These are phyloP conservation scores for Apocynum venetum DNA, from an alignment of 257 asterid genomes.

Conservation along the genomic window DNA sequence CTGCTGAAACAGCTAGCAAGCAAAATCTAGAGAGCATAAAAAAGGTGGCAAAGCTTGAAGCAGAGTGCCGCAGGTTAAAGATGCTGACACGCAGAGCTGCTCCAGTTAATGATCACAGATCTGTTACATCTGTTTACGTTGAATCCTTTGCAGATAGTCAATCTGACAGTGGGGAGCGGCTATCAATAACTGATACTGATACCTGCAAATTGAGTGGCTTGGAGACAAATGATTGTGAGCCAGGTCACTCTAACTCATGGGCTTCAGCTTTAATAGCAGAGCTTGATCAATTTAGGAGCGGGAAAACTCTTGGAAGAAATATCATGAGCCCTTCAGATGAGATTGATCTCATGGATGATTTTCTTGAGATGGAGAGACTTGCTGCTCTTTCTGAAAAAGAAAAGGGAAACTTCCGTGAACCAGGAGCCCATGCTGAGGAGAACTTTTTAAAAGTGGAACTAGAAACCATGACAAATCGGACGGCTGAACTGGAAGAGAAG, in stretches of 20 bases:
- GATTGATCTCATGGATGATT: conserved; percentile 79
- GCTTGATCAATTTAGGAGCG: conserved; percentile 27
- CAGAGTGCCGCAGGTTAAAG: conserved; percentile 73
- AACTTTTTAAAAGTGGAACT: conserved; percentile 33
- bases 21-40: conserved; percentile 64
- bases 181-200: conserved; percentile 29
- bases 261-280: conserved; percentile 23
- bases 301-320: conserved; percentile 31
- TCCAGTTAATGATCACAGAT: conserved; percentile 30
- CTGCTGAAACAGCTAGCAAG: conserved; percentile 84
- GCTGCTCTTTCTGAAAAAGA: conserved; percentile 44
- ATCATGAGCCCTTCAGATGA: conserved; percentile 39
- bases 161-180: conserved; percentile 54
- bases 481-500: conserved; percentile 49
- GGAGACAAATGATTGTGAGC: conserved; percentile 31
- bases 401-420: conserved; percentile 18
- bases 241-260: conserved; percentile 17
- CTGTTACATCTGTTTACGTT: conserved; percentile 42
- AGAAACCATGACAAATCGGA: conserved; percentile 18
- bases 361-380: conserved; percentile 87
- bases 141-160: conserved; percentile 59
- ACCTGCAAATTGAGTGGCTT: conserved; percentile 26
- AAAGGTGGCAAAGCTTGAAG: conserved; percentile 64
- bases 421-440: conserved; percentile 23
- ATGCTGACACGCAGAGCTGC: conserved; percentile 39